Conservation (phyloP, 768 basidiomycete species). For the Boletus eberwhitei region DNA sequence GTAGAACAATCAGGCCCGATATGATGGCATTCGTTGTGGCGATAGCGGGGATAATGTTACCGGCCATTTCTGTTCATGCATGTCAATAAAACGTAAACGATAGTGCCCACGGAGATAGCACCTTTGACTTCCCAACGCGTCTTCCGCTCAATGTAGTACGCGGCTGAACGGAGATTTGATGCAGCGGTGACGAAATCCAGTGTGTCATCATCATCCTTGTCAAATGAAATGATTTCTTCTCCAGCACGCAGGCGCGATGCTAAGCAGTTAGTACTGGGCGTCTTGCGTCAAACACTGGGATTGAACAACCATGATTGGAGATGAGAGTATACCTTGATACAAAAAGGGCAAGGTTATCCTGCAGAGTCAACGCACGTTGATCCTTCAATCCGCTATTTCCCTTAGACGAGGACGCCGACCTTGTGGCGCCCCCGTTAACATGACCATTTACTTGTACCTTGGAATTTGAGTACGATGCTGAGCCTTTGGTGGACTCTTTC, state of each 20-base stretch:
- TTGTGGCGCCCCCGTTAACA: constrained; percentile 10
- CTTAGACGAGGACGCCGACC: constrained; percentile 9
- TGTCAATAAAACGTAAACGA: background rate
- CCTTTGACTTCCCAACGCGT: constrained; percentile 98
- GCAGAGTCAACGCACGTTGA: constrained; percentile 70
- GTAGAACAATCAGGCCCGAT: constrained; percentile 90
- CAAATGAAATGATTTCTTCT: constrained; percentile 78
- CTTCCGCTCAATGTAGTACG: constrained; percentile 85
- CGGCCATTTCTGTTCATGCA: constrained; percentile 81
- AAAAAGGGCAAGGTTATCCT: constrained; percentile 82
- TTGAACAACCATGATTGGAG: background rate
- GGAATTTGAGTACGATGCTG: constrained; percentile 9
- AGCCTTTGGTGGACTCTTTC: constrained; percentile 25
- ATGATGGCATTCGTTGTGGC: constrained; percentile 99
- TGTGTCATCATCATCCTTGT: constrained; percentile 97
- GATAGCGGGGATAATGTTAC: constrained; percentile 99
- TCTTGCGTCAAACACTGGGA: constrained; percentile 5
- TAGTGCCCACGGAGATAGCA: constrained; percentile 24
- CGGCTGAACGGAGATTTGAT: constrained; percentile 86
- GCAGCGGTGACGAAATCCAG: constrained; percentile 96
- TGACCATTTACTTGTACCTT: constrained; percentile 29
- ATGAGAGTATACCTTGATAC: constrained; percentile 63
- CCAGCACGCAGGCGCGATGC: constrained; percentile 63
- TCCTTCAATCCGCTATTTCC: constrained; percentile 59
- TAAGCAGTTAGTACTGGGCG: constrained; percentile 70